Conservation (phyloP, 345 rosid genomes). For the Eucalyptus grandis region DNA sequence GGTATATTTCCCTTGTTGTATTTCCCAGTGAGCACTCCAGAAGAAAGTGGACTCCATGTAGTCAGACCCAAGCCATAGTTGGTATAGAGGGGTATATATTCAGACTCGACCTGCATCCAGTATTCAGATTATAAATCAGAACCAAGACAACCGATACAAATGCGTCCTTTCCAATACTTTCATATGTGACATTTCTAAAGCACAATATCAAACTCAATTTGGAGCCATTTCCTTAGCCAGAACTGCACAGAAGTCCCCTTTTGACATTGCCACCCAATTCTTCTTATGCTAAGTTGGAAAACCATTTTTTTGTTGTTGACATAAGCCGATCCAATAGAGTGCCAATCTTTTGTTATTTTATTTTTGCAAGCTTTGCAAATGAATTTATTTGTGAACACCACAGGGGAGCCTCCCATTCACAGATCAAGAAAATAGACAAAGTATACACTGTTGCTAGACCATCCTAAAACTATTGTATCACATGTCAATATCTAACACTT, state of each 20-base stretch:
- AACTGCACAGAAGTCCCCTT: not conserved
- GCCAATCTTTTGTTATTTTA: not conserved
- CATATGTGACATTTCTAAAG: not conserved
- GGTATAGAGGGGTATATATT: slow-evolving; percentile 71
- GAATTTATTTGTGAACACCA: not conserved
- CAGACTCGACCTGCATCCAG: slow-evolving; percentile 73
- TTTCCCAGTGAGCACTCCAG: slow-evolving; percentile 97
- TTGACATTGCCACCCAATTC: not conserved
- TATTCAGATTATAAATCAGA: not conserved
- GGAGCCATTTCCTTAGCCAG: not conserved
- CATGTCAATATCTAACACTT: not conserved
- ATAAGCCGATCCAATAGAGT: not conserved
- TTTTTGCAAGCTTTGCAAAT: not conserved
- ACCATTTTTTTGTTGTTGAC: not conserved
- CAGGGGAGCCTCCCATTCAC: not conserved
- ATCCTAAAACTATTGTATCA: not conserved
- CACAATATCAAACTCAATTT: not conserved
- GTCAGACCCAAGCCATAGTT: slow-evolving; percentile 92
- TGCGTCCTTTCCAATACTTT: not conserved
- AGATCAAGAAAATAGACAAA: not conserved
- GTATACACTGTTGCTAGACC: not conserved
- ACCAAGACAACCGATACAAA: not conserved
- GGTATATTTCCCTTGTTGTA: slow-evolving; percentile 85
- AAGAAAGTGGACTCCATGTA: slow-evolving; percentile 98
- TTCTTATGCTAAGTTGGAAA: not conserved